Conservation (phyloP, 2,329 filamentous ascomycete species). For the Clarireedia paspali region DNA sequence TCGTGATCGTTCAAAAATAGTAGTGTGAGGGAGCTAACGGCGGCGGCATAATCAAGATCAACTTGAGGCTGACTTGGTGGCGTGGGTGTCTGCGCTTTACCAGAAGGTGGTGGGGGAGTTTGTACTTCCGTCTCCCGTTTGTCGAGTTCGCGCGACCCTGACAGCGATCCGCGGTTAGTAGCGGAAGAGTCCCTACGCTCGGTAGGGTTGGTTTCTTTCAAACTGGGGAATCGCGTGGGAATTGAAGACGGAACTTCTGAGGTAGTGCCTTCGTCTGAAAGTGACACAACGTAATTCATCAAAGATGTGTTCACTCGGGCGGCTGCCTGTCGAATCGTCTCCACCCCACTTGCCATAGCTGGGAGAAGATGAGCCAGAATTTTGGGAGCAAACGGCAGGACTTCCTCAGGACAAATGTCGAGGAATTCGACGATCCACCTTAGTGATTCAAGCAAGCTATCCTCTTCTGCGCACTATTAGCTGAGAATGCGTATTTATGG, state of each 20-base stretch:
- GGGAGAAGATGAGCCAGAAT: slow-evolving; percentile 87
- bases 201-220: slow-evolving; percentile 28
- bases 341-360: slow-evolving; percentile 85
- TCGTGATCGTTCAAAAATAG: slow-evolving; percentile 97
- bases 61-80: slow-evolving; percentile 43
- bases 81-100: slow-evolving; percentile 24
- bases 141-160: slow-evolving; percentile 40
- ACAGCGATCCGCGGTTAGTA: slow-evolving; percentile 31
- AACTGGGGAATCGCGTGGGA: slow-evolving; percentile 35
- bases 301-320: slow-evolving; percentile 83
- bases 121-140: slow-evolving; percentile 45
- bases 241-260: slow-evolving; percentile 33
- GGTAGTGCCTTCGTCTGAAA: slow-evolving; percentile 58
- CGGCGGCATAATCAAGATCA: slow-evolving; percentile 92
- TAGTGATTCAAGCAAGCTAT: slow-evolving; percentile 82
- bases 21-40: slow-evolving; percentile 85
- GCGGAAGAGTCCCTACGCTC: slow-evolving; percentile 27
- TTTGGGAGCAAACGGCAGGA: slow-evolving; percentile 87
- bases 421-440: slow-evolving; percentile 96
- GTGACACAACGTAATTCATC: slow-evolving; percentile 88
- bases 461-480: slow-evolving; percentile 57
- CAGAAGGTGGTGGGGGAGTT: slow-evolving; percentile 36
- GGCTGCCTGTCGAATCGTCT: slow-evolving; percentile 81
- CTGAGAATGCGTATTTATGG: not conserved
- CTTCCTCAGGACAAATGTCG: slow-evolving; percentile 94